These are phyloP conservation scores for Neofusicoccum cordaticola DNA, from an alignment of 2,329 filamentous ascomycete genomes.

Conservation along the genomic window DNA sequence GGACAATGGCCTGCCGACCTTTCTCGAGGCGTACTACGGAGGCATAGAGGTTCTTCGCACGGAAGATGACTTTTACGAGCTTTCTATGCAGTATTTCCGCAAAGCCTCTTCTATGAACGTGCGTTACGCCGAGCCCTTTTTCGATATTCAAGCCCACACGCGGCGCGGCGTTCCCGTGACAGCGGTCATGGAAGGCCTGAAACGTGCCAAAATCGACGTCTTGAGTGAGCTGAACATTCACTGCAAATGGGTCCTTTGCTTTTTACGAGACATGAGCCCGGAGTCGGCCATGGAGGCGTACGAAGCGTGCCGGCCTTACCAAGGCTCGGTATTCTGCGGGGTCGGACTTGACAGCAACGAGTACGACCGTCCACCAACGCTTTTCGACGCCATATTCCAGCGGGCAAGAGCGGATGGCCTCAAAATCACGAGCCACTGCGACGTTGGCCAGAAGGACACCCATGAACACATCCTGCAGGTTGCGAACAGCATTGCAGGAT, in stretches of 20 bases:
- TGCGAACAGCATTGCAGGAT: constrained; percentile 27
- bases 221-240: constrained; percentile 19
- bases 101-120: constrained; percentile 37
- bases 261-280: constrained; percentile 41
- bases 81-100: constrained; percentile 40
- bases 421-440: constrained; percentile 50
- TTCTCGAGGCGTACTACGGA: constrained; percentile 27
- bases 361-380: constrained; percentile 43
- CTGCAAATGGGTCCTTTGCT: constrained; percentile 42
- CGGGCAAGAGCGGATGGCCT: constrained; percentile 41
- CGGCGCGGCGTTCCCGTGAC: constrained; percentile 33
- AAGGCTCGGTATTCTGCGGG: constrained; percentile 41
- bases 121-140: constrained; percentile 43
- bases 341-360: constrained; percentile 51
- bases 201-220: constrained; percentile 20
- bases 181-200: constrained; percentile 37
- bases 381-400: constrained; percentile 44
- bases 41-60: constrained; percentile 33
- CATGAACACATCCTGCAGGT: constrained; percentile 44
- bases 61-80: constrained; percentile 40
- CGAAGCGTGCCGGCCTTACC: constrained; percentile 40
- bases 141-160: constrained; percentile 45
- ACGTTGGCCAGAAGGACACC: constrained; percentile 51
- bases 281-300: constrained; percentile 42
- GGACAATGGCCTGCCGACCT: constrained; percentile 27